phyloP scores from a whole-genome alignment of 495 filamentous ascomycete genomes.

The Talaromyces ruber region DNA sequence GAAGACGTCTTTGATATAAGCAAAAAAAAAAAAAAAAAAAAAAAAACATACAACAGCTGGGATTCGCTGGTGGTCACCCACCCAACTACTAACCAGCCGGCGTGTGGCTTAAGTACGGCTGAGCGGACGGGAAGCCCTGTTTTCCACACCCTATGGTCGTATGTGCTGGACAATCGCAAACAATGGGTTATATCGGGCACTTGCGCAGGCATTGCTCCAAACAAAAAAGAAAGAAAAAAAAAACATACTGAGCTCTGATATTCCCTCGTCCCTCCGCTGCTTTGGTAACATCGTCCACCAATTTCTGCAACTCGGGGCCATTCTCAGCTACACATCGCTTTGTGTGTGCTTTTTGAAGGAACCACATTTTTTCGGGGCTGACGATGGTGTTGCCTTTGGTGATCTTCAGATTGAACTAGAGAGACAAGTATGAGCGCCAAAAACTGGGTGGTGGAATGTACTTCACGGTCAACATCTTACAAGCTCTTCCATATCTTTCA shows the following conservation, averaged over 20 bases:
- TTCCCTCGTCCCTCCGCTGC: conserved; percentile 19
- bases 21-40: conserved; percentile 12
- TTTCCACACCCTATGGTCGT: conserved; percentile 11
- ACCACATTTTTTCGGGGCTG: conserved; percentile 68
- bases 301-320: conserved; percentile 34
- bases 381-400: conserved; percentile 86
- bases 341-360: conserved; percentile 69
- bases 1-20: conserved; percentile 10
- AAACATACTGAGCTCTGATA: not conserved
- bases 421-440: not conserved
- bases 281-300: conserved; percentile 32
- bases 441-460: too few species aligned
- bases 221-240: not conserved
- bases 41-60: conserved; percentile 21
- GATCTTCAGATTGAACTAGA: conserved; percentile 69
- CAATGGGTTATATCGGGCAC: not conserved
- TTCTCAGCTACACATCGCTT: conserved; percentile 26
- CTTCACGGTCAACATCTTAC: conserved; percentile 28
- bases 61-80: conserved; percentile 30
- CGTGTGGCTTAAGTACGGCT: conserved; percentile 16
- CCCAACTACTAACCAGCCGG: conserved; percentile 19
- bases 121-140: conserved; percentile 14
- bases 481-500: conserved; percentile 60
- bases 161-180: not conserved
- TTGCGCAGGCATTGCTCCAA: not conserved